Conservation (phyloP, 768 basidiomycete species). For the Lyophyllum decastes region DNA sequence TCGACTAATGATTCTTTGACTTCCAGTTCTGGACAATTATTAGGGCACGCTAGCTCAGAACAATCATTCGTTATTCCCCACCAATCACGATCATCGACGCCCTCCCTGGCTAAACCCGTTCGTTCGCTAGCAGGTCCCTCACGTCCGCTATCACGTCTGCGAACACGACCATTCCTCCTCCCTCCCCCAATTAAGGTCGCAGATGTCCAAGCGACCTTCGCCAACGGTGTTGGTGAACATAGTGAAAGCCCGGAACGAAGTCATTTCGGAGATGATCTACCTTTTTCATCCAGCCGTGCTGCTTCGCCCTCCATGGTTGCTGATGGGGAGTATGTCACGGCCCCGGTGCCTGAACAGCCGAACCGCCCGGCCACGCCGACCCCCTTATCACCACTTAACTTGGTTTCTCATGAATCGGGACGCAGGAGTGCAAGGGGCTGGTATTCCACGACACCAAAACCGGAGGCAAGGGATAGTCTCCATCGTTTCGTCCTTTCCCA, state of each 20-base stretch:
- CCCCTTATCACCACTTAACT: slow-evolving; percentile 2
- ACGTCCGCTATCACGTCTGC: background rate
- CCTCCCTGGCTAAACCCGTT: background rate
- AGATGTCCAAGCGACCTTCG: background rate
- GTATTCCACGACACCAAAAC: background rate
- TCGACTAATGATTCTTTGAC: background rate
- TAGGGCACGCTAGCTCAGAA: background rate
- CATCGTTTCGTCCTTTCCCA: slow-evolving; percentile 2
- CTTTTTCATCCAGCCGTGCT: background rate
- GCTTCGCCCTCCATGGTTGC: background rate
- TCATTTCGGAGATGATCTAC: background rate
- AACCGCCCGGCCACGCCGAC: slow-evolving; percentile 4
- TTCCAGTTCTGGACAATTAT: background rate
- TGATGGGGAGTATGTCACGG: background rate
- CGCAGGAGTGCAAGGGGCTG: slow-evolving; percentile 5
- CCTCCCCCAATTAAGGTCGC: background rate
- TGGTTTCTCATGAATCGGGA: background rate
- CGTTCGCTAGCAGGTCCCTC: background rate
- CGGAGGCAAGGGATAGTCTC: background rate
- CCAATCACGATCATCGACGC: background rate
- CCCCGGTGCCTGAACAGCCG: background rate
- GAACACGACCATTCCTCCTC: background rate
- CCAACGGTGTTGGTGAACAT: background rate
- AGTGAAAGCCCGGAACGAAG: background rate
- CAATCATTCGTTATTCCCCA: background rate